Conservation (phyloP, 345 rosid species). For the Cochlearia excelsa region DNA sequence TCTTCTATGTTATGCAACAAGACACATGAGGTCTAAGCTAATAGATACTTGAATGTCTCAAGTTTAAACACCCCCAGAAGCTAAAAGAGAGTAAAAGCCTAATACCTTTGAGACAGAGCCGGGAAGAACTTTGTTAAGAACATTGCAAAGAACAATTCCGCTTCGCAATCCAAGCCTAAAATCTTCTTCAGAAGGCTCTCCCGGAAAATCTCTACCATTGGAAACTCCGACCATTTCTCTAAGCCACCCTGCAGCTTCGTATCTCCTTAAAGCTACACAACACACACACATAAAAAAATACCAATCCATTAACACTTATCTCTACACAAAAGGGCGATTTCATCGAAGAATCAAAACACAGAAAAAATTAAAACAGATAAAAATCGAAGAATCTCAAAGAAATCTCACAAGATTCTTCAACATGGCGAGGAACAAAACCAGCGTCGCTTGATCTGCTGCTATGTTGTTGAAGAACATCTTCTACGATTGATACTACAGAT, state of each 20-base stretch:
- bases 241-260: constrained; percentile 89
- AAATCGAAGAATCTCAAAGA: background rate
- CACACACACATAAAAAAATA: no score
- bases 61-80: background rate
- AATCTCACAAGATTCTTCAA: constrained; percentile 67
- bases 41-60: background rate
- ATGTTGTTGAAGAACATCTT: constrained; percentile 73
- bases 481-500: constrained; percentile 65
- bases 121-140: constrained; percentile 75
- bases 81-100: background rate
- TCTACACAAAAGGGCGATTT: constrained; percentile 5
- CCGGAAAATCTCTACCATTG: constrained; percentile 78
- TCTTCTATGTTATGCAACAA: no score
- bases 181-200: constrained; percentile 86
- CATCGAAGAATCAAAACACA: background rate
- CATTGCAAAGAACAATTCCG: constrained; percentile 84
- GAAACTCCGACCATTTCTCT: constrained; percentile 70
- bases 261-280: constrained; percentile 61
- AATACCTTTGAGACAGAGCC: constrained; percentile 73
- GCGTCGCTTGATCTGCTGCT: constrained; percentile 41
- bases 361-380: background rate
- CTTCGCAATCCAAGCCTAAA: constrained; percentile 88
- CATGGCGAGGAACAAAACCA: constrained; percentile 47
- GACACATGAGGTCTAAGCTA: no score
- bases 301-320: background rate